Evolutionary conservation across 495 filamentous ascomycete species (phyloP).

Genomic region (Annulohypoxylon bovei): DNA sequence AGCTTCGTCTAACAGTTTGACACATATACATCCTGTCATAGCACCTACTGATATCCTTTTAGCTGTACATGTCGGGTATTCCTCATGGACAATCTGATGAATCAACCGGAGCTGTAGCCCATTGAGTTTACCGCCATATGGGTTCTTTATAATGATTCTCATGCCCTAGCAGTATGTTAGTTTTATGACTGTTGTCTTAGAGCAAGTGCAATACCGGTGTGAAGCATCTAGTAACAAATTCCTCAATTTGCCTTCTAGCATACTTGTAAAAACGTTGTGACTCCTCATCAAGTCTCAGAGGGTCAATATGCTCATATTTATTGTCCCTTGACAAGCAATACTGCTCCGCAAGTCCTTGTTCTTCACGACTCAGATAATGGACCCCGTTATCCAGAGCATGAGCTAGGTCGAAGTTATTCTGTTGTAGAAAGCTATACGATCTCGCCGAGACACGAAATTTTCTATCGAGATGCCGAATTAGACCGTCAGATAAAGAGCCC

Average conservation of each 20-base stretch:
- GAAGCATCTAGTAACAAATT: slow-evolving; percentile 45
- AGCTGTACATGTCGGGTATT: slow-evolving; percentile 67
- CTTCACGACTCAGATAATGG: slow-evolving; percentile 73
- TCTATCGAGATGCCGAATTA: slow-evolving; percentile 43
- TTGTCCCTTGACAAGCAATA: slow-evolving; percentile 48
- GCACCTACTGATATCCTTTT: slow-evolving; percentile 22
- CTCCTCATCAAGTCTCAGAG: slow-evolving; percentile 64
- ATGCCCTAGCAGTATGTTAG: slow-evolving; percentile 11
- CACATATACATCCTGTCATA: background rate
- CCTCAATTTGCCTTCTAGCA: slow-evolving; percentile 59
- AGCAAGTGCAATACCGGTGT: background rate
- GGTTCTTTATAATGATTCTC: slow-evolving; percentile 18
- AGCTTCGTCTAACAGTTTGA: background rate
- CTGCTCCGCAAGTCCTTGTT: slow-evolving; percentile 61
- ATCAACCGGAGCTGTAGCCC: slow-evolving; percentile 70
- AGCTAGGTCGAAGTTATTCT: slow-evolving; percentile 71
- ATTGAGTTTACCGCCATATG: slow-evolving; percentile 35
- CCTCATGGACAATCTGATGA: slow-evolving; percentile 71
- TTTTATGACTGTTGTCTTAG: background rate
- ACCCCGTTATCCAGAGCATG: slow-evolving; percentile 67
- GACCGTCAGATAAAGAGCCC: background rate
- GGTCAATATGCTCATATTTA: slow-evolving; percentile 53
- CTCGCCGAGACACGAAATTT: slow-evolving; percentile 48
- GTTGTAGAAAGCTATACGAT: slow-evolving; percentile 71
- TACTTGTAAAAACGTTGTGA: slow-evolving; percentile 65